These are phyloP conservation scores for Aspergillus ochraceoroseus DNA, from an alignment of 2,329 filamentous ascomycete genomes.

Conservation along the genomic window DNA sequence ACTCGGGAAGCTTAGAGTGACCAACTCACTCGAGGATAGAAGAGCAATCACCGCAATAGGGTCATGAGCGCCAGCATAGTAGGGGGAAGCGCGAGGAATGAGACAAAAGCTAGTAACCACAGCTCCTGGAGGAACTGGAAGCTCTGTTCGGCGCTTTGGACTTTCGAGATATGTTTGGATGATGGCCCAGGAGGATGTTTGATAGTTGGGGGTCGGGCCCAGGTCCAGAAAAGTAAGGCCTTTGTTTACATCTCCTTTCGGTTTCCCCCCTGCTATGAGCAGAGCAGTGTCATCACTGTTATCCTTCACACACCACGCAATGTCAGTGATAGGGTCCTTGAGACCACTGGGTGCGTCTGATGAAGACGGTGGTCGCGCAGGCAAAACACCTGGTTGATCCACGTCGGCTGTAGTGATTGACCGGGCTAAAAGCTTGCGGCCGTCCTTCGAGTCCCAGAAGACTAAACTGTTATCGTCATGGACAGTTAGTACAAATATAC, in stretches of 20 bases:
- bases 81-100: constrained; percentile 74
- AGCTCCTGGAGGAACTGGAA: constrained; percentile 72
- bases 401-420: constrained; percentile 71
- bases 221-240: constrained; percentile 86
- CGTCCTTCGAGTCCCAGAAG: constrained; percentile 91
- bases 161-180: constrained; percentile 72
- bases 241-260: constrained; percentile 61
- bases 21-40: constrained; percentile 78
- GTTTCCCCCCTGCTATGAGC: constrained; percentile 75
- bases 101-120: constrained; percentile 76
- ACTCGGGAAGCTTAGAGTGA: constrained; percentile 87
- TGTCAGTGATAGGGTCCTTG: constrained; percentile 69
- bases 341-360: constrained; percentile 52
- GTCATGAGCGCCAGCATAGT: constrained; percentile 83
- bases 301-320: constrained; percentile 89
- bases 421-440: constrained; percentile 73
- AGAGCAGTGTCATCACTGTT: constrained; percentile 92
- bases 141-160: constrained; percentile 63
- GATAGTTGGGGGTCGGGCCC: constrained; percentile 81
- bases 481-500: constrained; percentile 78
- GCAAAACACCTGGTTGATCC: constrained; percentile 57
- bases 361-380: constrained; percentile 41
- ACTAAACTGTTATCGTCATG: constrained; percentile 90
- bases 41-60: constrained; percentile 78
- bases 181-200: constrained; percentile 83